Evolutionary conservation across 2,329 filamentous ascomycete species (phyloP).

Genomic region (Colletotrichum coccodes): DNA sequence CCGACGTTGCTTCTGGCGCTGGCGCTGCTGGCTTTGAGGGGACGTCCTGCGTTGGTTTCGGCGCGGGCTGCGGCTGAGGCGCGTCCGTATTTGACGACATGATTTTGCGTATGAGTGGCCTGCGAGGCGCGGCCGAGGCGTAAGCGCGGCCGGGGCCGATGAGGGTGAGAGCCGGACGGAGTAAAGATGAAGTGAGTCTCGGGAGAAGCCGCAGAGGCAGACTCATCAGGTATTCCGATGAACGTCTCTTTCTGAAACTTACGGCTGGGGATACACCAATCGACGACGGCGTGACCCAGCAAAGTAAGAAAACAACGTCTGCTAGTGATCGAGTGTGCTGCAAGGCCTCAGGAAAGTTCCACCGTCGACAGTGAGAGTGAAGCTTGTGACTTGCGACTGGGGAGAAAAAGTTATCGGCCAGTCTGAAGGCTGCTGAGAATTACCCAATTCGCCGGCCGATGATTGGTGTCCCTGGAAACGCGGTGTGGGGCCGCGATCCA

Average conservation of each 20-base stretch:
- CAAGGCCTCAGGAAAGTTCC: not conserved
- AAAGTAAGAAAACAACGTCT: not conserved
- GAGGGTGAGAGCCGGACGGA: slow-evolving; percentile 12
- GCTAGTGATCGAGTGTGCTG: not conserved
- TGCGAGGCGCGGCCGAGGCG: not conserved
- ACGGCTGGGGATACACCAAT: not conserved
- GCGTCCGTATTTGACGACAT: slow-evolving; percentile 20
- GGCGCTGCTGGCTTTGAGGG: slow-evolving; percentile 10
- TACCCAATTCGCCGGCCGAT: slow-evolving; percentile 23
- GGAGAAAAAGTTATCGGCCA: slow-evolving; percentile 21
- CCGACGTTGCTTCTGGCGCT: not conserved
- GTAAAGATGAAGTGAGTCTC: slow-evolving; percentile 29
- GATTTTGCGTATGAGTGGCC: not conserved
- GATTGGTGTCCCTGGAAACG: slow-evolving; percentile 11
- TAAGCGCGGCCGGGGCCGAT: not conserved
- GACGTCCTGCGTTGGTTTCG: not conserved
- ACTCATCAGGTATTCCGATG: slow-evolving; percentile 8
- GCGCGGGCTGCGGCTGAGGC: not conserved
- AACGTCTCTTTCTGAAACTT: not conserved
- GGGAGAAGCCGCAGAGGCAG: slow-evolving; percentile 27
- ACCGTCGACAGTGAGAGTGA: not conserved
- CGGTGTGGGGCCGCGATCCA: slow-evolving; percentile 4
- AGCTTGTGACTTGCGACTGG: slow-evolving; percentile 24
- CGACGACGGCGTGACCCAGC: not conserved
- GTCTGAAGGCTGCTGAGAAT: slow-evolving; percentile 32